A percentile compares a stretch with the other conserved stretches of the same genome.
These are phyloP conservation scores for Talaromyces pinophilus DNA, from an alignment of 2,329 filamentous ascomycete species.

Conservation along the genomic window DNA sequence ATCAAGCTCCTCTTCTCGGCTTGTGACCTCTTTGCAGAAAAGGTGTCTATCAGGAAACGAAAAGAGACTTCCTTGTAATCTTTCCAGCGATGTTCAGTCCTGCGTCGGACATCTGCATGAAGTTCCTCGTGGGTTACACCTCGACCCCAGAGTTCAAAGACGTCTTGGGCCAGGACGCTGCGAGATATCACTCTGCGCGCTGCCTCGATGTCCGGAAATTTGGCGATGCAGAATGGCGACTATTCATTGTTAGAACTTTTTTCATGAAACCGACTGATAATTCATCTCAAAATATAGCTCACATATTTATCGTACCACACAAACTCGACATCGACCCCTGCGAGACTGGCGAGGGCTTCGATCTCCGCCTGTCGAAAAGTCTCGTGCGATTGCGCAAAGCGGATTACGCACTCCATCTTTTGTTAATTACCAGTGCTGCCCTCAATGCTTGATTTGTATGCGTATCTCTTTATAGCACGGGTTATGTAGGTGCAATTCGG, in stretches of 20 bases:
- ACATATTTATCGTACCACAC: slow-evolving; percentile 74
- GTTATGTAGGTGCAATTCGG: not conserved
- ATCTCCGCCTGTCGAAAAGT: slow-evolving; percentile 86
- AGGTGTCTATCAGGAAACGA: slow-evolving; percentile 82
- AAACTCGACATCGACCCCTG: slow-evolving; percentile 68
- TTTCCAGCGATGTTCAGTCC: slow-evolving; percentile 66
- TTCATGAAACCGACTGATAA: not conserved
- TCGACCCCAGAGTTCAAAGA: slow-evolving; percentile 86
- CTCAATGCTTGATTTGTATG: not conserved
- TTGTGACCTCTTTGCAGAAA: slow-evolving; percentile 68
- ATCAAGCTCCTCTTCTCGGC: slow-evolving; percentile 72
- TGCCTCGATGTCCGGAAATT: slow-evolving; percentile 63
- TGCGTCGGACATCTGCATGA: slow-evolving; percentile 63
- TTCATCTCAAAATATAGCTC: slow-evolving; percentile 39
- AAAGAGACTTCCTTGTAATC: slow-evolving; percentile 68
- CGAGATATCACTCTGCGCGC: slow-evolving; percentile 70
- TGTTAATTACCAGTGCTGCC: not conserved
- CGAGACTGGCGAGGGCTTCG: slow-evolving; percentile 71
- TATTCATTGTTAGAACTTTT: slow-evolving; percentile 39
- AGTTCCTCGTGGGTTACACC: slow-evolving; percentile 68
- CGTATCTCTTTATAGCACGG: not conserved
- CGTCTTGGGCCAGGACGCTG: slow-evolving; percentile 76
- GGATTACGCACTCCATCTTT: slow-evolving; percentile 76
- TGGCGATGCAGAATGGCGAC: slow-evolving; percentile 84
- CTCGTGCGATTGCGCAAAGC: slow-evolving; percentile 86